Conservation (phyloP, 768 basidiomycete genomes). For the Hygrophoropsis aurantiaca region DNA sequence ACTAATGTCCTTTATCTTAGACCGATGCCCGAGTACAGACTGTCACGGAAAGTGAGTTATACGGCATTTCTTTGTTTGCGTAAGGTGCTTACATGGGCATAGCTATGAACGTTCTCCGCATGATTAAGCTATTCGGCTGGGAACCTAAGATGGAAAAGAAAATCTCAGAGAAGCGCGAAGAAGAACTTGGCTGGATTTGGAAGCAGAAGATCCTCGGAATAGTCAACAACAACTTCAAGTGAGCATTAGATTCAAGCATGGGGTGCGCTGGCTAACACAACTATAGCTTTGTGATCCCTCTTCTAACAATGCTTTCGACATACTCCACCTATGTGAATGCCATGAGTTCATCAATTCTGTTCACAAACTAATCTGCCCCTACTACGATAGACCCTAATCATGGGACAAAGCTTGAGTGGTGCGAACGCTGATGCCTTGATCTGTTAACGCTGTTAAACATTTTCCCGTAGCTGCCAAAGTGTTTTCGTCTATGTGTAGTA, state of each 20-base stretch:
- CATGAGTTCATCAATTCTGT: no score
- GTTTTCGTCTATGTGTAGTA: slow-evolving; percentile 37
- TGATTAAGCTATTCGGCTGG: slow-evolving; percentile 76
- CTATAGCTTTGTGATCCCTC: no score
- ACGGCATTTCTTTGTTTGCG: slow-evolving; percentile 4
- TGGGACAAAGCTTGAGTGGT: no score
- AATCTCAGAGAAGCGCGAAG: slow-evolving; percentile 56
- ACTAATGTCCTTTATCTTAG: slow-evolving; percentile 14
- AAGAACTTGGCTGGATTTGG: slow-evolving; percentile 57
- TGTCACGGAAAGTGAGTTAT: slow-evolving; percentile 56
- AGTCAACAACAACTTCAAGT: slow-evolving; percentile 31
- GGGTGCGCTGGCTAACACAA: no score
- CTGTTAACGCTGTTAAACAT: no score
- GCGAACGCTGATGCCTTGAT: no score
- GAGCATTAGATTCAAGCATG: background rate
- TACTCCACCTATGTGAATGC: no score
- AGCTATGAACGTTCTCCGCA: slow-evolving; percentile 59
- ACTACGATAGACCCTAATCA: no score
- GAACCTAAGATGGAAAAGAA: slow-evolving; percentile 49
- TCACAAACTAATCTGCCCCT: no score
- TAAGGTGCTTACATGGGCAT: background rate
- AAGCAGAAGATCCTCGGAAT: slow-evolving; percentile 52
- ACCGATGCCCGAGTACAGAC: slow-evolving; percentile 60
- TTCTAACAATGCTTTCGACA: no score
- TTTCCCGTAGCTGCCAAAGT: slow-evolving; percentile 29